phyloP scores from a whole-genome alignment of 257 asterid genomes.

The Penstemon barbatus region DNA sequence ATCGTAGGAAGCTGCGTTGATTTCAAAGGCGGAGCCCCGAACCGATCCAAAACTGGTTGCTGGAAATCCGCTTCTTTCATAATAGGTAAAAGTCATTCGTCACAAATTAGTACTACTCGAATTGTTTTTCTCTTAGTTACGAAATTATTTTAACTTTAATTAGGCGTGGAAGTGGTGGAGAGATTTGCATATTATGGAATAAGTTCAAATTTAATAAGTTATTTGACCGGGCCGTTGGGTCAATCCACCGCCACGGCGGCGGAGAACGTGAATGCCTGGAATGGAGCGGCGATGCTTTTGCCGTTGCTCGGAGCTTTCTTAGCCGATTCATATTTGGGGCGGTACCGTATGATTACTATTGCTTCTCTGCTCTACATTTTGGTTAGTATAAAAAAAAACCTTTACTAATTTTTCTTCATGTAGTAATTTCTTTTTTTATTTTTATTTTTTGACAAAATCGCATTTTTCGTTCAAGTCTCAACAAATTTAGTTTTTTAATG shows the following conservation, averaged over 20 bases:
- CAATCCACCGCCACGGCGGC: conserved; percentile 26
- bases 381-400: background rate
- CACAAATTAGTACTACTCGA: too few relatives aligned
- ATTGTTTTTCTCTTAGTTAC: too few relatives aligned
- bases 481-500: too few relatives aligned
- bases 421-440: too few relatives aligned
- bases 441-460: too few relatives aligned
- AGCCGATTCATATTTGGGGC: conserved; percentile 23
- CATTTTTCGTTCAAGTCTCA: too few relatives aligned
- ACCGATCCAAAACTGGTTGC: conserved; percentile 35
- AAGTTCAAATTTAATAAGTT: conserved; percentile 17
- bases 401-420: too few relatives aligned
- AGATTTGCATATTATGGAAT: conserved; percentile 23
- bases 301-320: conserved; percentile 25
- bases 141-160: background rate
- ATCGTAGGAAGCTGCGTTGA: conserved; percentile 28
- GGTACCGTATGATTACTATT: conserved; percentile 16
- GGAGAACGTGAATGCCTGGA: conserved; percentile 21
- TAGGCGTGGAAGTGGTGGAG: conserved; percentile 20
- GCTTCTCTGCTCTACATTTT: conserved; percentile 18
- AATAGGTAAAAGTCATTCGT: conserved; percentile 24
- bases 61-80: conserved; percentile 45
- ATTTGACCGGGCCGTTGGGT: conserved; percentile 23
- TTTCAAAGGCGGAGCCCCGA: conserved; percentile 29
- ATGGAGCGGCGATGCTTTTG: conserved; percentile 7